These are phyloP conservation scores for Argentina anserina DNA, from an alignment of 306 rosid species.

Conservation along the genomic window DNA sequence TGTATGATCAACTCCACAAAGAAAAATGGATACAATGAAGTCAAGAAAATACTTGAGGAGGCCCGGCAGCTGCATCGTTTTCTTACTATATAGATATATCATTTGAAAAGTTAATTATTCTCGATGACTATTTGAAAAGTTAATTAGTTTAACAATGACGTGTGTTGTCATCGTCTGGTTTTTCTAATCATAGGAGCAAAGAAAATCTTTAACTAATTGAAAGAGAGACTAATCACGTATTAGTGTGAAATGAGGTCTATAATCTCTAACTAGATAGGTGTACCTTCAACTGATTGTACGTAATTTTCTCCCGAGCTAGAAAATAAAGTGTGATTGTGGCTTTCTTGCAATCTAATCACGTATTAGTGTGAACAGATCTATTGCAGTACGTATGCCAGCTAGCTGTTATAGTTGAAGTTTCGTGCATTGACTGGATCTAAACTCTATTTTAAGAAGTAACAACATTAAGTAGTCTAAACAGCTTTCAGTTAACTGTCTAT, in stretches of 20 bases:
- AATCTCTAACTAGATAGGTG: background rate
- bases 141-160: background rate
- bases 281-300: background rate
- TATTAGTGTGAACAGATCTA: no score
- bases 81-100: background rate
- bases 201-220: background rate
- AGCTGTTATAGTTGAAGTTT: background rate
- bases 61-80: background rate
- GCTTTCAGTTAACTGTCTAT: background rate
- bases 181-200: background rate
- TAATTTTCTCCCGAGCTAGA: background rate
- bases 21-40: background rate
- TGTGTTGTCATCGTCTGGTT: background rate
- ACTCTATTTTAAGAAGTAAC: background rate
- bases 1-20: background rate
- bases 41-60: background rate
- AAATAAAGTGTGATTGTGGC: background rate
- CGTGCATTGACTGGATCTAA: background rate
- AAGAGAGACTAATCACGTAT: background rate
- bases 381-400: slow-evolving; percentile 4
- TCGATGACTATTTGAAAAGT: background rate
- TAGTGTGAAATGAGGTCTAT: background rate
- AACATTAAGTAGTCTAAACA: background rate
- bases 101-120: background rate
- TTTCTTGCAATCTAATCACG: background rate